A percentile compares a stretch with the other conserved stretches of the same genome.
Conservation (phyloP, 495 filamentous ascomycete species). For the Penicillium odoratum region DNA sequence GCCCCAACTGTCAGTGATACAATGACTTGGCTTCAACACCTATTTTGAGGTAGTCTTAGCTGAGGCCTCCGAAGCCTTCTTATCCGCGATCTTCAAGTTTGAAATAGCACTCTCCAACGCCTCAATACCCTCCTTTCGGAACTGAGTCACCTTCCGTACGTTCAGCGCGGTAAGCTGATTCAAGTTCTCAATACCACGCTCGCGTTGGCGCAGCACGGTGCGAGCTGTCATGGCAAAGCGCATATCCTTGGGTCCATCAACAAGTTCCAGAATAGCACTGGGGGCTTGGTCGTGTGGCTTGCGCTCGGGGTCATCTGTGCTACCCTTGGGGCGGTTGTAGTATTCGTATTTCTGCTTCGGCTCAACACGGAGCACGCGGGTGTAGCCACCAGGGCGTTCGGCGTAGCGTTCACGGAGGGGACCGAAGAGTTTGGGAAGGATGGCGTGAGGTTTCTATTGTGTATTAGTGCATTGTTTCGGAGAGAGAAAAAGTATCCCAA, state of each 20-base stretch:
- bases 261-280: constrained; percentile 91
- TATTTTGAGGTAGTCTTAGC: neutral
- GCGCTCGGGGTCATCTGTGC: constrained; percentile 20
- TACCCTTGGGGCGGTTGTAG: constrained; percentile 20
- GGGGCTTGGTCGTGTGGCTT: constrained; percentile 70
- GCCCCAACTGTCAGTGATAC: neutral
- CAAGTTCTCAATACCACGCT: constrained; percentile 48
- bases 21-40: neutral
- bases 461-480: constrained; percentile 13
- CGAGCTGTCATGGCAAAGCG: constrained; percentile 90
- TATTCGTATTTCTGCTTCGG: constrained; percentile 48
- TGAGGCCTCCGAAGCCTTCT: constrained; percentile 10
- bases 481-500: neutral
- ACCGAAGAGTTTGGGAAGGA: constrained; percentile 87
- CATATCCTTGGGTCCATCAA: constrained; percentile 94
- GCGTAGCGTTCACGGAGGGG: constrained; percentile 76
- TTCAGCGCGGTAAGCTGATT: constrained; percentile 74
- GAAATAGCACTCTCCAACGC: constrained; percentile 71
- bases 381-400: constrained; percentile 87
- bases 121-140: constrained; percentile 63
- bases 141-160: constrained; percentile 81
- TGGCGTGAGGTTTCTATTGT: constrained; percentile 57
- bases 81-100: constrained; percentile 45
- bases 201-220: constrained; percentile 64
- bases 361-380: constrained; percentile 87